Evolutionary conservation across 1,284 basidiomycete genomes (phyloP).

Genomic region (Moesziomyces parantarcticus): DNA sequence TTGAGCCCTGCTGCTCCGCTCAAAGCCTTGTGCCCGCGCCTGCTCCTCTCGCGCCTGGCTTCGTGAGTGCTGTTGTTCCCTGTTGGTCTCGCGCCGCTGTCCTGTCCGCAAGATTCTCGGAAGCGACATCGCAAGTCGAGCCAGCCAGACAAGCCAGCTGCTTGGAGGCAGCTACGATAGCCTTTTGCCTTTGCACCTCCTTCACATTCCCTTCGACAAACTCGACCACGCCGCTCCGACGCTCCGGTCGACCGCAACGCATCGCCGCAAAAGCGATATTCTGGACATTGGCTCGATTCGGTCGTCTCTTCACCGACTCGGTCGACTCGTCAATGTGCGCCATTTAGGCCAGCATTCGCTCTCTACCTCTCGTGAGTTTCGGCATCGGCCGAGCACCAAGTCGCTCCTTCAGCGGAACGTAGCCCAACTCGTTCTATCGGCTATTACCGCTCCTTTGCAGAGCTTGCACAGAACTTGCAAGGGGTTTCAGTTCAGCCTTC

Average conservation of each 20-base stretch:
- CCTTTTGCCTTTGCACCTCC: not conserved
- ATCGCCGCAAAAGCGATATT: not conserved
- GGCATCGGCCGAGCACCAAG: not conserved
- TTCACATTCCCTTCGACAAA: not conserved
- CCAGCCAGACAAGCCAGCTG: too few species aligned
- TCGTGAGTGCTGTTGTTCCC: not conserved
- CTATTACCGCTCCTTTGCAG: not conserved
- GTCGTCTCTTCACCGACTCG: not conserved
- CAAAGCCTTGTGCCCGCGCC: not conserved
- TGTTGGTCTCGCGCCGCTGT: not conserved
- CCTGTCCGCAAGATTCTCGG: not conserved
- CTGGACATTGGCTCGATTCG: not conserved
- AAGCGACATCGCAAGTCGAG: not conserved
- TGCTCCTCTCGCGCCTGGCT: not conserved
- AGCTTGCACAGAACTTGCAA: too few species aligned
- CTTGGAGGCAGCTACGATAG: too few species aligned
- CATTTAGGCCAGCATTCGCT: not conserved
- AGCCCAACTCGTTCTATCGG: not conserved
- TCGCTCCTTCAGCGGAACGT: not conserved
- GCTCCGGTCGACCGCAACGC: not conserved
- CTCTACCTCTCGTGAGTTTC: not conserved
- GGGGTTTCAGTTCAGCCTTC: too few species aligned
- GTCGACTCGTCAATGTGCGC: not conserved
- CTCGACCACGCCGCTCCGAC: not conserved
- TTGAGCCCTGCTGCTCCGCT: too few species aligned